These are phyloP conservation scores for Pythium diclinum DNA, from an alignment of 352 stramenopile genomes.

Conservation along the genomic window DNA sequence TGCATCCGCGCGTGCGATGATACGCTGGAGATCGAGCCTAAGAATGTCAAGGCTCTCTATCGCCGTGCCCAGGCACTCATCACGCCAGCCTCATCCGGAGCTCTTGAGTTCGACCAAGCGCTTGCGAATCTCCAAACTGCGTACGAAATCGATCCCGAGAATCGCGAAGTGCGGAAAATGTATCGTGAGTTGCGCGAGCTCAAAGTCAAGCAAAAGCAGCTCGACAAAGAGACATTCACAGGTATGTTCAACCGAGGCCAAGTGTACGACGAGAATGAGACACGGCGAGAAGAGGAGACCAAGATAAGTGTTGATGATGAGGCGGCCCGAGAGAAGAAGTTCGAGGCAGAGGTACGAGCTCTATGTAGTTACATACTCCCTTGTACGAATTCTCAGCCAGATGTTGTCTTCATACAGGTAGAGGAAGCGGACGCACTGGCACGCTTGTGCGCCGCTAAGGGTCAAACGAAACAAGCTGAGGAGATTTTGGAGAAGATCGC, in stretches of 20 bases:
- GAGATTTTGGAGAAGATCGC: conserved; percentile 67
- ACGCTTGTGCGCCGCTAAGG: conserved; percentile 67
- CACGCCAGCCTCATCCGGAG: conserved; percentile 67
- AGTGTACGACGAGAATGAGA: conserved; percentile 46
- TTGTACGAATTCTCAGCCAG: not conserved
- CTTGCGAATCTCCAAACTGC: conserved; percentile 72
- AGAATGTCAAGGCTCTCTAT: conserved; percentile 80
- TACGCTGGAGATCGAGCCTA: conserved; percentile 50
- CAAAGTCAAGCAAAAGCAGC: conserved; percentile 49
- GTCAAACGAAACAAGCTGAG: conserved; percentile 47
- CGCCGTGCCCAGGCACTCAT: conserved; percentile 70
- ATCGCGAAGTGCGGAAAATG: conserved; percentile 61
- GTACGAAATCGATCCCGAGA: conserved; percentile 51
- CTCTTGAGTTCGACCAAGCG: conserved; percentile 72
- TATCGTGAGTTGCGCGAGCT: conserved; percentile 71
- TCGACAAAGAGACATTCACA: conserved; percentile 77
- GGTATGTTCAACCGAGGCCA: conserved; percentile 79
- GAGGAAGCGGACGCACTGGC: conserved; percentile 64
- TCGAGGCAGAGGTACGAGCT: conserved; percentile 47
- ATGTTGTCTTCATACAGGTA: conserved; percentile 29
- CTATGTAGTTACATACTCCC: too few species aligned
- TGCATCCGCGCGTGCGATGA: conserved; percentile 75
- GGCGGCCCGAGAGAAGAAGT: conserved; percentile 39
- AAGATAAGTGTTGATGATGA: conserved; percentile 16
- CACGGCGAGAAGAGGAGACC: conserved; percentile 11